Conservation (phyloP, 352 stramenopile species). For the Globisporangium rhizosaccharum region DNA sequence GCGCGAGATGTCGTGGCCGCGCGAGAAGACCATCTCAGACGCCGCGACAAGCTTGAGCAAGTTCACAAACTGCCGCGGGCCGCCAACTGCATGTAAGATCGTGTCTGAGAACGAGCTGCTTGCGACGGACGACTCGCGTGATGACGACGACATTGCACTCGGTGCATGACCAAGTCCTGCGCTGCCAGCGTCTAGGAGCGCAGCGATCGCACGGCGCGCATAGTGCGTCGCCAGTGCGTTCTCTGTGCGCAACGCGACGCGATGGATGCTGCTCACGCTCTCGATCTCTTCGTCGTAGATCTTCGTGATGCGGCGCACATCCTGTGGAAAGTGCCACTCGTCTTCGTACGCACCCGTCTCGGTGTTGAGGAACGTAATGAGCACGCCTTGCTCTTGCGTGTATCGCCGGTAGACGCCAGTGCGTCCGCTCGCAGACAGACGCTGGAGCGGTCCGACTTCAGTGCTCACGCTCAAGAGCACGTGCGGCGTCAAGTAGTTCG, state of each 20-base stretch:
- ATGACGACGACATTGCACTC: not conserved
- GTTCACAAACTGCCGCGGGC: constrained; percentile 70
- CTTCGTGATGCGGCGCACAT: constrained; percentile 70
- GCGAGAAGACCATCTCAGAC: constrained; percentile 64
- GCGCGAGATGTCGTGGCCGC: constrained; percentile 1
- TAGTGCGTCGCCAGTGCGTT: constrained; percentile 82
- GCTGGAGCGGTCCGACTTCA: constrained; percentile 61
- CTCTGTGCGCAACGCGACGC: constrained; percentile 68
- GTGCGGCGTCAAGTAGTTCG: constrained; percentile 62
- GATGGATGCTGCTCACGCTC: constrained; percentile 67
- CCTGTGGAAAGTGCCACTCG: constrained; percentile 66
- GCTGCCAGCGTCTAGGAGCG: constrained; percentile 21
- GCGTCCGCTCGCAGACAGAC: constrained; percentile 51
- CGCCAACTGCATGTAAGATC: constrained; percentile 51
- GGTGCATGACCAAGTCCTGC: constrained; percentile 1
- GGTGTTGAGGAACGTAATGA: constrained; percentile 82
- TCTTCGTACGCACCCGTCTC: constrained; percentile 85
- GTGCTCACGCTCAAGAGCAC: constrained; percentile 78
- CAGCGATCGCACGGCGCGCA: constrained; percentile 48
- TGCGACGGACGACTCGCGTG: constrained; percentile 6
- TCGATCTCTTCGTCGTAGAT: constrained; percentile 79
- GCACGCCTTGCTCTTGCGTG: constrained; percentile 52
- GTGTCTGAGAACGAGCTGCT: constrained; percentile 21
- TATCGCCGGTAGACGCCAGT: constrained; percentile 65
- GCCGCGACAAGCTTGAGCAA: constrained; percentile 79